phyloP scores from a whole-genome alignment of 225 moss, liverwort and hornwort genomes.

The Pseudoscleropodium purum region DNA sequence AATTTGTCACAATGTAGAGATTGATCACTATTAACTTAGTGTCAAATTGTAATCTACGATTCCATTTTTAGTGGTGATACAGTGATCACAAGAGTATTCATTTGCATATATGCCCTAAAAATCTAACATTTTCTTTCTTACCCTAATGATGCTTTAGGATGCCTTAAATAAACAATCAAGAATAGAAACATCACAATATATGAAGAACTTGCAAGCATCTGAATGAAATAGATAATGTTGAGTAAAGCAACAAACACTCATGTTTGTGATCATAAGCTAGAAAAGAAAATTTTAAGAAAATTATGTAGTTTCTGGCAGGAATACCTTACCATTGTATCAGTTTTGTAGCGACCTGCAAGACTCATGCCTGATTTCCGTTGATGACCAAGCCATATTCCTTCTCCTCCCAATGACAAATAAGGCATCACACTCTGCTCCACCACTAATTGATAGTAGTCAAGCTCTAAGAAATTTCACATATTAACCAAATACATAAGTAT shows the following conservation, averaged over 20 bases:
- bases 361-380: constrained; percentile 77
- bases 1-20: neutral
- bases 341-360: constrained; percentile 76
- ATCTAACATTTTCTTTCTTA: neutral
- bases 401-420: constrained; percentile 76
- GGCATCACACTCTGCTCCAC: constrained; percentile 71
- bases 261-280: neutral
- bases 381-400: constrained; percentile 88
- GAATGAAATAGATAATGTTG: neutral
- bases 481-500: neutral
- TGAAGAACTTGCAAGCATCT: neutral
- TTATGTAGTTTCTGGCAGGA: neutral
- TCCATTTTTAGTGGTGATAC: neutral
- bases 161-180: neutral
- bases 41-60: neutral
- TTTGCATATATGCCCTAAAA: neutral
- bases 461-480: neutral
- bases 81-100: neutral
- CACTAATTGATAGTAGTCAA: constrained; percentile 24
- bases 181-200: neutral
- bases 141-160: neutral
- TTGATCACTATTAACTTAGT: neutral
- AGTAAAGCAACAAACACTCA: neutral
- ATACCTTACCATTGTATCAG: constrained; percentile 70
- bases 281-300: neutral